These are phyloP conservation scores for Gracilaria vermiculophylla DNA, from an alignment of 23 red algal species.

Conservation along the genomic window DNA sequence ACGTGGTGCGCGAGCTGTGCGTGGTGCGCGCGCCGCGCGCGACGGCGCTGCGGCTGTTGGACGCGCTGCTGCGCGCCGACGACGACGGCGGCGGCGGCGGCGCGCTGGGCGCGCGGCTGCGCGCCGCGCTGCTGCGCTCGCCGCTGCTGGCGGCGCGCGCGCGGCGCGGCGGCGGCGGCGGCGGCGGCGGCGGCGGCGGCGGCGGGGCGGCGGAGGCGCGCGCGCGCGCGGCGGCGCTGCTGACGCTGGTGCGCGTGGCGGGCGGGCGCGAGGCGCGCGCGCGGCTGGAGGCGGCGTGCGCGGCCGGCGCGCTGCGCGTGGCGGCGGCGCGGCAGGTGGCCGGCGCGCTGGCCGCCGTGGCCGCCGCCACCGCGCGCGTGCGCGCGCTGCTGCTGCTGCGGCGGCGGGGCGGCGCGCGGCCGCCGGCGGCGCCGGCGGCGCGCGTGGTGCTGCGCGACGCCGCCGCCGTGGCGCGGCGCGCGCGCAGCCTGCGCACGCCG, in stretches of 20 bases:
- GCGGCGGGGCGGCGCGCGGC: not conserved
- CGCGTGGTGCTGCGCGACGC: too few relatives aligned
- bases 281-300: not conserved
- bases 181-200: not conserved
- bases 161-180: not conserved
- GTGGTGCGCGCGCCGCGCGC: not conserved
- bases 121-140: not conserved
- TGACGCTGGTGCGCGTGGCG: not conserved
- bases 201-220: not conserved
- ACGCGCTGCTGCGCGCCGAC: too few relatives aligned
- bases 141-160: not conserved
- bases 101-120: not conserved
- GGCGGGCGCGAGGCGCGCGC: not conserved
- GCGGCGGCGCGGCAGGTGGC: not conserved
- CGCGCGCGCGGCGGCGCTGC: not conserved
- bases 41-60: too few relatives aligned
- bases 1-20: not conserved
- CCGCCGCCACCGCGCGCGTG: not conserved
- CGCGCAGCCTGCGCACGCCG: not conserved
- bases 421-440: not conserved
- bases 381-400: not conserved
- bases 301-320: not conserved
- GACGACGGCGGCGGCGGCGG: not conserved
- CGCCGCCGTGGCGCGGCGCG: not conserved
- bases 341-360: not conserved